Conservation (phyloP, 176 grass and related monocot genomes). For the Typha latifolia region DNA sequence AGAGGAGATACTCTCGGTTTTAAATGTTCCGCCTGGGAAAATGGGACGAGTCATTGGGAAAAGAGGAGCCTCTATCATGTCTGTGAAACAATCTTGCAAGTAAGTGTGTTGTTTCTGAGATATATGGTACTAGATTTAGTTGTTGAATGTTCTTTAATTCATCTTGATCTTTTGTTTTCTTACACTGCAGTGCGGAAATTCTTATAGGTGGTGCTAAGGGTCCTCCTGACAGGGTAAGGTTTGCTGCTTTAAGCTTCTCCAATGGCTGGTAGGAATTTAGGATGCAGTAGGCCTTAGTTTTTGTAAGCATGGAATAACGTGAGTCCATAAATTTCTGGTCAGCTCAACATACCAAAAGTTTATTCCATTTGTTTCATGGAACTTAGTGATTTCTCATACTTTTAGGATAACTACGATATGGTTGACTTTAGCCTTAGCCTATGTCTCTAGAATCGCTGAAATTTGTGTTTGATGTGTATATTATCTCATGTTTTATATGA, state of each 20-base stretch:
- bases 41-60: constrained; percentile 94
- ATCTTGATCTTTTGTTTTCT: constrained; percentile 20
- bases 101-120: constrained; percentile 34
- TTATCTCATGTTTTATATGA: no score
- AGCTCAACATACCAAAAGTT: background rate
- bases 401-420: background rate
- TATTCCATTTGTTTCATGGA: background rate
- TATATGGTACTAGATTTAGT: constrained; percentile 7
- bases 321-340: background rate
- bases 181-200: constrained; percentile 64
- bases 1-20: constrained; percentile 71
- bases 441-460: no score
- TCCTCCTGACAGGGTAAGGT: constrained; percentile 69
- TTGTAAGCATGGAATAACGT: background rate
- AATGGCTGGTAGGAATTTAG: background rate
- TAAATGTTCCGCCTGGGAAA: constrained; percentile 91
- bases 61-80: constrained; percentile 69
- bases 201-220: constrained; percentile 80
- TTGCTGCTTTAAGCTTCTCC: background rate
- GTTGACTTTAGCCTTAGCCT: no score
- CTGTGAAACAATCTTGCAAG: constrained; percentile 88
- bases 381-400: background rate
- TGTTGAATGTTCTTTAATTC: constrained; percentile 10
- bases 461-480: no score
- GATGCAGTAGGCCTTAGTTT: background rate